Conservation (phyloP, 495 filamentous ascomycete genomes). For the Elasticomyces elasticus region DNA sequence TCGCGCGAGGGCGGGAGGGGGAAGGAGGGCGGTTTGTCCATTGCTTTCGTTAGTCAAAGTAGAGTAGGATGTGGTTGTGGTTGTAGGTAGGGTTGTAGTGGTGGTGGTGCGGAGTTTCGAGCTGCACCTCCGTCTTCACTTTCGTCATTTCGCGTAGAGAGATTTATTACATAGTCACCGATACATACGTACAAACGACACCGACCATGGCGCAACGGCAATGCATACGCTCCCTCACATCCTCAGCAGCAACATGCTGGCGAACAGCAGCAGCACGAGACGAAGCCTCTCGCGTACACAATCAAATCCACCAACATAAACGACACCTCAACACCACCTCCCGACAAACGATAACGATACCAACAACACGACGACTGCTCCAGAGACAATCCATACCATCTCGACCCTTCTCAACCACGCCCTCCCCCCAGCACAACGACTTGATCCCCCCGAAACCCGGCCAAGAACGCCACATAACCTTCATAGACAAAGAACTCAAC, state of each 20-base stretch:
- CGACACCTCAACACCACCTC: background rate
- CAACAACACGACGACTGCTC: background rate
- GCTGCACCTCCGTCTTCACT: background rate
- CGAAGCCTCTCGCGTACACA: background rate
- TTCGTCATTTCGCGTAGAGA: background rate
- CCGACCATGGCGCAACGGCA: slow-evolving; percentile 1
- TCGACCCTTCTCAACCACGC: slow-evolving; percentile 57
- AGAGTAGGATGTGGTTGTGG: background rate
- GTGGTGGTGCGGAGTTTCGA: background rate
- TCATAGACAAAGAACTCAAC: slow-evolving; percentile 85
- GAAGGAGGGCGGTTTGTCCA: slow-evolving; percentile 13
- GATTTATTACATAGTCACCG: background rate
- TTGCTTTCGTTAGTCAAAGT: background rate
- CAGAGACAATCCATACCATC: background rate
- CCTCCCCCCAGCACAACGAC: slow-evolving; percentile 59
- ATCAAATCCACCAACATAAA: background rate
- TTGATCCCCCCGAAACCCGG: slow-evolving; percentile 76
- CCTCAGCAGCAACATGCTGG: background rate
- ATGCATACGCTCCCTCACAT: background rate
- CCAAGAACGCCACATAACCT: slow-evolving; percentile 91
- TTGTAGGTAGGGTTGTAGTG: background rate
- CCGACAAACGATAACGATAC: background rate
- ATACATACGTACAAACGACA: background rate
- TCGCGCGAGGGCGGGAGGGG: slow-evolving; percentile 37
- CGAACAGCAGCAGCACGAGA: background rate